A percentile compares a stretch with the other conserved stretches of the same genome.
phyloP scores from a whole-genome alignment of 805 yeast genomes.

The Hanseniaspora lachancei region DNA sequence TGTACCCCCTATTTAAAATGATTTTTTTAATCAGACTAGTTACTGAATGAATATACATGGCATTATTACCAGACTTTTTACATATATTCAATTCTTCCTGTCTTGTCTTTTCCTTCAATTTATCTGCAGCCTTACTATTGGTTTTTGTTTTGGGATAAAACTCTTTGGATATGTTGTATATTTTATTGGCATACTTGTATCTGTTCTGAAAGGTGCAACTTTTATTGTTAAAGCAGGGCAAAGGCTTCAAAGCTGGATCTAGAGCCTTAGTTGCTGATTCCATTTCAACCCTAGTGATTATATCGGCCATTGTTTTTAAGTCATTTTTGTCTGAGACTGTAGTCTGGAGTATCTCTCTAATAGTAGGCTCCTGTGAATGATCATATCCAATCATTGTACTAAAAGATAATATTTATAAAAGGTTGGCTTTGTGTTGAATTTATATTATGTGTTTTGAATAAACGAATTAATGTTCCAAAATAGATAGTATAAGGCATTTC shows the following conservation, averaged over 20 bases:
- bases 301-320: not conserved
- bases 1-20: conserved; percentile 21
- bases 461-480: too few relatives aligned
- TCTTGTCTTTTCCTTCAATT: conserved; percentile 1
- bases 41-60: conserved; percentile 22
- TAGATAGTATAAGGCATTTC: too few relatives aligned
- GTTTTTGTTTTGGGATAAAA: conserved; percentile 14
- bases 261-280: not conserved
- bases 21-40: conserved; percentile 25
- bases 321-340: not conserved
- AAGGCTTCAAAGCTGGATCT: conserved; percentile 4
- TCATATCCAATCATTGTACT: not conserved
- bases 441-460: not conserved
- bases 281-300: conserved; percentile 4
- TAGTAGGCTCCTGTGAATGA: not conserved
- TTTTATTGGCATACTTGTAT: conserved; percentile 22
- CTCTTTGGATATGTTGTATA: conserved; percentile 19
- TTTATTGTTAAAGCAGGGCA: not conserved
- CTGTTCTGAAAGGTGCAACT: conserved; percentile 25
- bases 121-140: conserved; percentile 6
- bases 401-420: not conserved
- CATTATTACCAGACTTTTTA: conserved; percentile 20
- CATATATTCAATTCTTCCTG: conserved; percentile 7
- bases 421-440: not conserved
- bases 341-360: not conserved